A percentile compares a stretch with the other conserved stretches of the same genome.
Evolutionary conservation across 2,329 filamentous ascomycete genomes (phyloP).

Genomic region (Ophiostoma populinum): DNA sequence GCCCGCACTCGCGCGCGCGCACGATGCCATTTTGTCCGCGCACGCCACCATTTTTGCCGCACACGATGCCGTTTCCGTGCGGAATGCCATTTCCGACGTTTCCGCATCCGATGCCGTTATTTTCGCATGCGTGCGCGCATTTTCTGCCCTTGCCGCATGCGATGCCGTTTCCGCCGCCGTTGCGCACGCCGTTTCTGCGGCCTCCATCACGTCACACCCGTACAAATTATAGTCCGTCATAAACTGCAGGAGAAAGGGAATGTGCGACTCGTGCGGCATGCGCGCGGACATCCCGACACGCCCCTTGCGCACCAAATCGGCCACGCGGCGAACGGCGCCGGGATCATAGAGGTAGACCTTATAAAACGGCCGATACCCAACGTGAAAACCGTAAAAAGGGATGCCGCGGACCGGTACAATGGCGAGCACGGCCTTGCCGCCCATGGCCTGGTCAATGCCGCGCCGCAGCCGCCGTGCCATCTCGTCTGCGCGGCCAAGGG

Average conservation of each 20-base stretch:
- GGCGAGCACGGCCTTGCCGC: constrained; percentile 55
- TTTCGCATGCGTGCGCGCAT: too few species aligned
- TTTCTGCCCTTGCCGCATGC: too few species aligned
- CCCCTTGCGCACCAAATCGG: constrained; percentile 76
- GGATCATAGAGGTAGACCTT: constrained; percentile 94
- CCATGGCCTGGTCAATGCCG: constrained; percentile 80
- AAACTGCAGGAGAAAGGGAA: constrained; percentile 87
- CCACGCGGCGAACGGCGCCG: constrained; percentile 65
- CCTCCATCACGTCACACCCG: constrained; percentile 76
- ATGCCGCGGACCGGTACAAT: constrained; percentile 85
- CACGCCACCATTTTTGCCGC: too few species aligned
- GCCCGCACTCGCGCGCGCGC: too few species aligned
- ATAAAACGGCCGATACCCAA: constrained; percentile 78
- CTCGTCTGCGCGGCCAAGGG: constrained; percentile 4
- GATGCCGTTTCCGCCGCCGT: constrained; percentile 43
- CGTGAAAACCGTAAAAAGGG: constrained; percentile 90
- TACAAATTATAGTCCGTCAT: constrained; percentile 98
- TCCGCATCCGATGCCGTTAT: too few species aligned
- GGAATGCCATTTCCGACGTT: too few species aligned
- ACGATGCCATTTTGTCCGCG: too few species aligned
- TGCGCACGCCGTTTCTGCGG: too few species aligned
- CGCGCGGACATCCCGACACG: constrained; percentile 62
- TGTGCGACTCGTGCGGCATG: constrained; percentile 85
- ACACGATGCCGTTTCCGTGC: too few species aligned
- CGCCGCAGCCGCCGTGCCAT: constrained; percentile 40